Conservation (phyloP, 371 early-diverging fungal genomes). For the Lichtheimia ornata region DNA sequence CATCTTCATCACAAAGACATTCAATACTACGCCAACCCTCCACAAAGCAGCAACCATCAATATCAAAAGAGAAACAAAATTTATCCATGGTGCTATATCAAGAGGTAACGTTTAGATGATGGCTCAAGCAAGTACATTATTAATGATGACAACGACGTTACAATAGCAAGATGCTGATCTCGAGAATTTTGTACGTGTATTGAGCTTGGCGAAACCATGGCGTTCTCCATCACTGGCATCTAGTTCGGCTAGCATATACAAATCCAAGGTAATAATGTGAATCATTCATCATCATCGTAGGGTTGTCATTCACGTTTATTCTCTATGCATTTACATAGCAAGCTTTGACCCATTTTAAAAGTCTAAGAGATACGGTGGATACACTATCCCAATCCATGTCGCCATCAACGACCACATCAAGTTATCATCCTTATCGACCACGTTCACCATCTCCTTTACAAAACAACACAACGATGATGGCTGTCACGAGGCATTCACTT, state of each 20-base stretch:
- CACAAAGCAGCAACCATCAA: too few relatives aligned
- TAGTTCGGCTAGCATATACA: constrained; percentile 24
- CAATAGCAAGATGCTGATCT: constrained; percentile 47
- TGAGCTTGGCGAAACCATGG: constrained; percentile 28
- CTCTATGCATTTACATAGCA: neutral
- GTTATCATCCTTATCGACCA: constrained; percentile 39
- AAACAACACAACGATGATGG: too few relatives aligned
- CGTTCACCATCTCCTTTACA: constrained; percentile 8
- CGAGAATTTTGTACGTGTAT: constrained; percentile 60
- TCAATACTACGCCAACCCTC: too few relatives aligned
- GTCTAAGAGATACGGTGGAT: constrained; percentile 21
- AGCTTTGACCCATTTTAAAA: constrained; percentile 25
- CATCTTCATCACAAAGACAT: too few relatives aligned
- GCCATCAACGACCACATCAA: too few relatives aligned
- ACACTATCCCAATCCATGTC: constrained; percentile 22
- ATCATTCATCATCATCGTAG: too few relatives aligned
- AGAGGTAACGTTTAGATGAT: too few relatives aligned
- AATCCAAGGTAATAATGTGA: constrained; percentile 19
- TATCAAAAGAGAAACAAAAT: too few relatives aligned
- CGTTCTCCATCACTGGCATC: constrained; percentile 12
- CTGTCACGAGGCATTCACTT: too few relatives aligned
- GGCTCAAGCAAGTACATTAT: too few relatives aligned
- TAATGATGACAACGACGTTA: too few relatives aligned
- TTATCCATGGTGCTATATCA: too few relatives aligned
- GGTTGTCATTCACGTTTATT: neutral